Evolutionary conservation across 371 early-diverging fungal genomes (phyloP).

Genomic region (Mucor irregularis): DNA sequence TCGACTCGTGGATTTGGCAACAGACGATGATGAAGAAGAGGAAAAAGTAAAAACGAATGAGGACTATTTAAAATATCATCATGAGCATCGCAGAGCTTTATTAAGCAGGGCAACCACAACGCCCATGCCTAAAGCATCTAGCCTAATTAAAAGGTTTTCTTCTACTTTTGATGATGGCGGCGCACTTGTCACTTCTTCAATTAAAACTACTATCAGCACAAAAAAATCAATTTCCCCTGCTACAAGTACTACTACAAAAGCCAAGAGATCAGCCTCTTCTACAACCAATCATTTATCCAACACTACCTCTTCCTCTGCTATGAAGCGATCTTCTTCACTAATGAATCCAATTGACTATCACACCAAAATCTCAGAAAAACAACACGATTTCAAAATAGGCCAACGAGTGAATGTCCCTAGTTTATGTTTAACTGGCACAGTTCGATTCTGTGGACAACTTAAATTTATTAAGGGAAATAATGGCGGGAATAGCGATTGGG

Average conservation of each 20-base stretch:
- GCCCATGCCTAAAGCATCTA: conserved; percentile 8
- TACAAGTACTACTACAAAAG: not conserved
- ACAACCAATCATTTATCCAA: no score
- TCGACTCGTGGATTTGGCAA: not conserved
- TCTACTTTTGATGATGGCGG: not conserved
- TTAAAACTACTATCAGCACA: not conserved
- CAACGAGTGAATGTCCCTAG: conserved; percentile 16
- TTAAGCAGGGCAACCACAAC: conserved; percentile 12
- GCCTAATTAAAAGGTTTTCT: conserved; percentile 9
- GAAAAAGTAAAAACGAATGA: not conserved
- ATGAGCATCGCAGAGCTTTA: conserved; percentile 4
- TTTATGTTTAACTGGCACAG: conserved; percentile 45
- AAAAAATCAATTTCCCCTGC: not conserved
- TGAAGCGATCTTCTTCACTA: not conserved
- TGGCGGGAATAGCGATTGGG: conserved; percentile 52
- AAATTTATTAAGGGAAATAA: conserved; percentile 10
- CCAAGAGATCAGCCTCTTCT: no score
- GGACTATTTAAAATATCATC: not conserved
- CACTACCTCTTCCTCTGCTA: not conserved
- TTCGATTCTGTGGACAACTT: conserved; percentile 49
- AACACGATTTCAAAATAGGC: conserved; percentile 11
- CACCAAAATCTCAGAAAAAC: not conserved
- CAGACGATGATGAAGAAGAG: conserved; percentile 3
- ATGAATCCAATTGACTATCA: conserved; percentile 3
- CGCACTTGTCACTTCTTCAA: not conserved